phyloP scores from a whole-genome alignment of 805 yeast species.

The Pichia ethanolica region DNA sequence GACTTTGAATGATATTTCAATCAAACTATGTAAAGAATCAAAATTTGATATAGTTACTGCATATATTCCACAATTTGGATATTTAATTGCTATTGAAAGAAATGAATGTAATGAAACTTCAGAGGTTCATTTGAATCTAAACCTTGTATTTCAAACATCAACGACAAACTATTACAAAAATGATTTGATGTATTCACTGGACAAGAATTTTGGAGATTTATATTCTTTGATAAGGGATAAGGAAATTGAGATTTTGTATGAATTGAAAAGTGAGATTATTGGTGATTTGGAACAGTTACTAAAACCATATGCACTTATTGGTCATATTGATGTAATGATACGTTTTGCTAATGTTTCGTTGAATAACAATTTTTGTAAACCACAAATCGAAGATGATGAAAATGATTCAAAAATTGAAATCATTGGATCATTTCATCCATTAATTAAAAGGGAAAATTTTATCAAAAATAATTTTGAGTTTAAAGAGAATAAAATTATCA shows the following conservation, averaged over 20 bases:
- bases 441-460: conserved; percentile 20
- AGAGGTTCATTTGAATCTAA: conserved; percentile 21
- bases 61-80: conserved; percentile 42
- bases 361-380: conserved; percentile 25
- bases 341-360: conserved; percentile 29
- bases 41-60: conserved; percentile 19
- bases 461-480: conserved; percentile 33
- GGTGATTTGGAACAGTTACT: conserved; percentile 12
- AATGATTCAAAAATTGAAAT: conserved; percentile 17
- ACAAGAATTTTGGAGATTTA: conserved; percentile 35
- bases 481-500: conserved; percentile 19
- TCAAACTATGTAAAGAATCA: conserved; percentile 7
- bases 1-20: conserved; percentile 22
- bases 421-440: conserved; percentile 38
- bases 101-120: neutral
- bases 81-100: conserved; percentile 26
- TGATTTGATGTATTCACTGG: conserved; percentile 25
- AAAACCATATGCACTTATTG: conserved; percentile 19
- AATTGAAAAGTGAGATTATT: conserved; percentile 24
- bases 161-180: conserved; percentile 33
- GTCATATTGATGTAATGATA: conserved; percentile 32
- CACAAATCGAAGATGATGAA: conserved; percentile 19
- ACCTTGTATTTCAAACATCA: conserved; percentile 31
- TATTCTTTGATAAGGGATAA: conserved; percentile 32
- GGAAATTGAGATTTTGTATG: conserved; percentile 34